Conservation (phyloP, 1,139 yeast species). For the Kluyveromyces sp. region DNA sequence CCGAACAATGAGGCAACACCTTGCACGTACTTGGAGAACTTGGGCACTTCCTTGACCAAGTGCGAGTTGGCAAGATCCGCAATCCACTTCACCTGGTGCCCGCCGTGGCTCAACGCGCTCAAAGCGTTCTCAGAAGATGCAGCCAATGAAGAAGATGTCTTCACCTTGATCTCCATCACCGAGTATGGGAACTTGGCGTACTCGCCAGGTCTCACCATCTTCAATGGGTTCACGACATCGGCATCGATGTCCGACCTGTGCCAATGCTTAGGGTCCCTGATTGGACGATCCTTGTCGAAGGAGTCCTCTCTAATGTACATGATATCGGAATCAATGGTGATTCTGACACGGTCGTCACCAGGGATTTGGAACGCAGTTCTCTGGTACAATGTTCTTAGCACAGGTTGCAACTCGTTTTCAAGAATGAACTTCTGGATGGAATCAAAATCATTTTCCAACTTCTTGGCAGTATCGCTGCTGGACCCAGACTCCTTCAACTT, state of each 20-base stretch:
- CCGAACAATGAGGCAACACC: conserved; percentile 83
- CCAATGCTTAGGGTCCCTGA: conserved; percentile 85
- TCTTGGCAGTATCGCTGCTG: conserved; percentile 42
- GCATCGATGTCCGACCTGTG: conserved; percentile 88
- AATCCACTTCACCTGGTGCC: conserved; percentile 64
- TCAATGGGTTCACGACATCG: conserved; percentile 58
- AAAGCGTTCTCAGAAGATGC: conserved; percentile 20
- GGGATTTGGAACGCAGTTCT: conserved; percentile 98
- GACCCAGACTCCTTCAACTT: conserved; percentile 54
- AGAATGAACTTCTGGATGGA: conserved; percentile 57
- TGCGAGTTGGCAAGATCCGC: conserved; percentile 78
- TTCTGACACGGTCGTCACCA: conserved; percentile 87
- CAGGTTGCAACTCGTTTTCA: conserved; percentile 69
- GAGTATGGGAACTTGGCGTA: conserved; percentile 80
- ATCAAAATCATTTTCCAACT: conserved; percentile 46
- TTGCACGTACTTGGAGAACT: conserved; percentile 82
- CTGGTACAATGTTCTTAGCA: conserved; percentile 76
- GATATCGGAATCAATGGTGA: conserved; percentile 83
- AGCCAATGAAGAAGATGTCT: conserved; percentile 33
- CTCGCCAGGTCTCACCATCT: conserved; percentile 79
- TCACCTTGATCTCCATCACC: conserved; percentile 80
- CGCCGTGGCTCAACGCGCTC: conserved; percentile 30
- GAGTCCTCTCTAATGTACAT: conserved; percentile 85
- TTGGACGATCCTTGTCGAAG: conserved; percentile 75
- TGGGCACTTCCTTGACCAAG: conserved; percentile 83